Conservation (phyloP, 768 basidiomycete species). For the Udeniomyces megalosporus region DNA sequence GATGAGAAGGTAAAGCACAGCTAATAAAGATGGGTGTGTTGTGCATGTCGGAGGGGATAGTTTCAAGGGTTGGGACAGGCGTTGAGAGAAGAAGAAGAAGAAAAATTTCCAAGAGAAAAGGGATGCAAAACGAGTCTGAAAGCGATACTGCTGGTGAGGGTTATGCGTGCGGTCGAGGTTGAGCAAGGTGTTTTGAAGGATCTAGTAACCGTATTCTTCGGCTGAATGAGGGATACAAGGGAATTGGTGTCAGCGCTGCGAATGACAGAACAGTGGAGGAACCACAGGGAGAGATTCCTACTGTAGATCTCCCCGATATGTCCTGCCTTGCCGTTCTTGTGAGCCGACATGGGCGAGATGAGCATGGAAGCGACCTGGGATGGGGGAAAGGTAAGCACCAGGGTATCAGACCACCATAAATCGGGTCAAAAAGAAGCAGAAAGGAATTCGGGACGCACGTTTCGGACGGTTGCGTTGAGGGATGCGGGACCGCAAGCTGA, state of each 20-base stretch:
- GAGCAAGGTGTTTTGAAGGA: not conserved
- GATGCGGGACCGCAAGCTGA: constrained; percentile 60
- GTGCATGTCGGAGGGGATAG: too few species aligned
- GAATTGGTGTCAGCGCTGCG: not conserved
- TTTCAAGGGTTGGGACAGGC: too few species aligned
- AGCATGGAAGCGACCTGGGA: not conserved
- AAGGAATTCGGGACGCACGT: constrained; percentile 26
- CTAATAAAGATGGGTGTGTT: too few species aligned
- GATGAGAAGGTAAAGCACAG: too few species aligned
- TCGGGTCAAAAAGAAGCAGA: not conserved
- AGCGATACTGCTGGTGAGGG: too few species aligned
- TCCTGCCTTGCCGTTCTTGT: not conserved
- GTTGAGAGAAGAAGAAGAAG: too few species aligned
- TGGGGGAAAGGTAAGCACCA: not conserved
- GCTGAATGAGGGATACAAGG: not conserved
- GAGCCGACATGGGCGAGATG: constrained; percentile 1
- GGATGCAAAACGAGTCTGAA: too few species aligned
- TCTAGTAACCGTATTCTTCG: constrained; percentile 16
- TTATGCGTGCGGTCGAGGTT: not conserved
- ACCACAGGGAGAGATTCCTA: not conserved
- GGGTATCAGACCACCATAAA: too few species aligned
- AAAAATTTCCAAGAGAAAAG: too few species aligned
- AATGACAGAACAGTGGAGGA: not conserved
- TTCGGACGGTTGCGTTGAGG: constrained; percentile 51
- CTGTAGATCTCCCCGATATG: constrained; percentile 14